A percentile compares a stretch with the other conserved stretches of the same genome.
phyloP scores from a whole-genome alignment of 2,329 filamentous ascomycete genomes.

The Cladosporium sp. region DNA sequence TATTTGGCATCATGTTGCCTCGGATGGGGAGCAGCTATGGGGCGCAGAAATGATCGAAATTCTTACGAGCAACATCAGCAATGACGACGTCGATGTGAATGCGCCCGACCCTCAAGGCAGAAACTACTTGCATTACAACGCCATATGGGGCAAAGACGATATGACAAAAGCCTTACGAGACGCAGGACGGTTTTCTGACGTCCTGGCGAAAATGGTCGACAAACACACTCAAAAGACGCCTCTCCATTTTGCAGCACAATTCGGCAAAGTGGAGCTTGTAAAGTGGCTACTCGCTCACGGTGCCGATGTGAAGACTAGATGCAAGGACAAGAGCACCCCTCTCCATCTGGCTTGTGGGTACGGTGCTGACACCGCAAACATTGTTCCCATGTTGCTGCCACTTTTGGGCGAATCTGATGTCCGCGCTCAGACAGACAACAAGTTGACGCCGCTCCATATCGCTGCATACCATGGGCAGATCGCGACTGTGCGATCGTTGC shows the following conservation, averaged over 20 bases:
- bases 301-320: not conserved
- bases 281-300: not conserved
- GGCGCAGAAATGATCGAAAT: constrained; percentile 4
- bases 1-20: constrained; percentile 37
- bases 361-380: not conserved
- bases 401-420: constrained; percentile 4
- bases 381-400: not conserved
- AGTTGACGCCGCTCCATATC: constrained; percentile 19
- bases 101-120: too few species aligned
- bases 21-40: constrained; percentile 28
- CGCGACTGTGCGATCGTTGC: constrained; percentile 13
- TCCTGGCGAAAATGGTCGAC: too few species aligned
- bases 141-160: too few species aligned
- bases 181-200: not conserved
- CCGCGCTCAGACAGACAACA: constrained; percentile 9
- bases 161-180: too few species aligned
- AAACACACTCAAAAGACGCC: not conserved
- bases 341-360: constrained; percentile 1
- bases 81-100: too few species aligned
- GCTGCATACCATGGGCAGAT: constrained; percentile 16
- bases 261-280: not conserved
- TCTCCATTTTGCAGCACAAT: not conserved
- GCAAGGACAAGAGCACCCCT: not conserved
- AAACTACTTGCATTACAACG: too few species aligned
- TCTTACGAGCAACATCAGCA: too few species aligned